Conservation (phyloP, 2,329 filamentous ascomycete genomes). For the Alternaria conjuncta region DNA sequence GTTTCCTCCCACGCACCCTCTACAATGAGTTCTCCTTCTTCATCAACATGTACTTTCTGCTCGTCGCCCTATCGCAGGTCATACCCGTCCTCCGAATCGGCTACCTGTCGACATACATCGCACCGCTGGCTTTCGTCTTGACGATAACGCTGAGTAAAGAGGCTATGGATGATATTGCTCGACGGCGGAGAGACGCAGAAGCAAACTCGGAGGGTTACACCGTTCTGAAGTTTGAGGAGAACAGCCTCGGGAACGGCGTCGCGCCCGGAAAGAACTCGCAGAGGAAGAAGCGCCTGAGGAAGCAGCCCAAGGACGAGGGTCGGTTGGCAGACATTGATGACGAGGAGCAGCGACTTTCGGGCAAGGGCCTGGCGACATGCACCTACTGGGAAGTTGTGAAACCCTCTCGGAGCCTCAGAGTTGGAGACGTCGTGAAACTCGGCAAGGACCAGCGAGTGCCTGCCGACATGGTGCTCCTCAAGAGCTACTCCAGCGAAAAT, state of each 20-base stretch:
- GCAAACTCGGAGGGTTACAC: conserved; percentile 92
- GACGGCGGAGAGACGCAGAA: conserved; percentile 86
- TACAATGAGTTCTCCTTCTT: conserved; percentile 99
- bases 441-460: conserved; percentile 91
- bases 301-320: conserved; percentile 45
- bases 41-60: conserved; percentile 98
- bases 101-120: conserved; percentile 93
- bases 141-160: conserved; percentile 94
- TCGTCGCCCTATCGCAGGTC: conserved; percentile 92
- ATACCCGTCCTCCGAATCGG: conserved; percentile 90
- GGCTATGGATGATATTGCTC: conserved; percentile 88
- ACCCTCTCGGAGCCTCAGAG: conserved; percentile 86
- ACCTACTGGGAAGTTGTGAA: conserved; percentile 72
- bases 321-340: conserved; percentile 71
- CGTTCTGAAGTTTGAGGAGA: conserved; percentile 74
- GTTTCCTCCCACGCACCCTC: conserved; percentile 89
- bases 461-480: conserved; percentile 90
- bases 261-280: conserved; percentile 37
- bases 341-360: conserved; percentile 63
- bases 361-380: conserved; percentile 51
- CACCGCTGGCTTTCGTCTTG: conserved; percentile 89
- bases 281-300: conserved; percentile 42
- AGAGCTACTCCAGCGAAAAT: conserved; percentile 66
- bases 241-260: conserved; percentile 47
- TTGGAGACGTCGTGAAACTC: conserved; percentile 94